Base-by-base conservation (phyloP, 768 basidiomycete species). In the Phaeotremella skinneri region DNA sequence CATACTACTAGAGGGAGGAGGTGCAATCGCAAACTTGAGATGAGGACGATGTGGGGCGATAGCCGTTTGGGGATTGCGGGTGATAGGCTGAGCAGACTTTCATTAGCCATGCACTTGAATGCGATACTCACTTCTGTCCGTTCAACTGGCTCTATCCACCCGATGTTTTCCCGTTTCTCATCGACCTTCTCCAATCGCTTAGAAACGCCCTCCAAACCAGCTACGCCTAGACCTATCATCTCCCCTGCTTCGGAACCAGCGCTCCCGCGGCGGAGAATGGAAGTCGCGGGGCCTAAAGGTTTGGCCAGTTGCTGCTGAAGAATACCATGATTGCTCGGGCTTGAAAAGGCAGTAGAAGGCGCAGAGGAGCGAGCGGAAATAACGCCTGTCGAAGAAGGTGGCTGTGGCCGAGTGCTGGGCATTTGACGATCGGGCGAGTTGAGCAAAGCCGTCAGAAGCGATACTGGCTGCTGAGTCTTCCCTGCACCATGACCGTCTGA, bases 261-360 rank as follows among this genome's bases (percentile, higher is more conserved):
- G 37, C 52, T 55, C 17, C 53, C 62, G 6, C 65, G 57, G 21
- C 68, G 42, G 9, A 69, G 52, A 26, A 69, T 69, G 2, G 68
- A 64, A 14, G 52, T 27, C 0, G 59, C 52, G 4, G 23, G 49
- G 20, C 49, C 49, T 13, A 21, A 6, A 6, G 43, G 43, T 45
- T 45, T 45, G 34, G 7, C 17, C 34, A 7, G 34, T 37, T 43
- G 54, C 42, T 59, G 58, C n/a, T 55, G 54, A 11, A 62, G 25
- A 1, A 58, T 62, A 5, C 61, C 61, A 50, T 62, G 61, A 42
- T 50, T 47, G 4, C 52, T 59, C 11, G 61, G 63, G 43, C 64
- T 66, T 5, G 67, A 69, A 20, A 69, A 30, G 2, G 67, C 61
- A 0, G 67, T 66, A 17, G 64, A 66, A 42, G 67, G 64, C 13